phyloP scores from a whole-genome alignment of 1,139 yeast species.

The Saccharomyces hybrid region DNA sequence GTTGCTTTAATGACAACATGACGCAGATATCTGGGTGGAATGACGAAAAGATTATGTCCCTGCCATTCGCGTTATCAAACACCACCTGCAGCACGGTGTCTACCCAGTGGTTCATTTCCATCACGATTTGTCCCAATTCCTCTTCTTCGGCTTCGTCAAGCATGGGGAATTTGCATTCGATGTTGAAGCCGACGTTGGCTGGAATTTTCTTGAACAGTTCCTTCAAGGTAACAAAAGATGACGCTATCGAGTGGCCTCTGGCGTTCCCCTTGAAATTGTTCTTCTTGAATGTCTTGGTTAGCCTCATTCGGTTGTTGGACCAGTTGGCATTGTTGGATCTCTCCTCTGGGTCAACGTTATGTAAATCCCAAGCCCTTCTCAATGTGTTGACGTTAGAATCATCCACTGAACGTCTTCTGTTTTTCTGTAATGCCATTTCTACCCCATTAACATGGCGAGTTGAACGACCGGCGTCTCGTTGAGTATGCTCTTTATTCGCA shows the following conservation, averaged over 20 bases:
- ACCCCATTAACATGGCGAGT: background rate
- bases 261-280: constrained; percentile 88
- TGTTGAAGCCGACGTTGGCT: constrained; percentile 79
- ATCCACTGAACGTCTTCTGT: constrained; percentile 1
- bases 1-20: constrained; percentile 82
- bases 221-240: constrained; percentile 80
- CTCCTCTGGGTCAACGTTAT: constrained; percentile 4
- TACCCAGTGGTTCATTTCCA: constrained; percentile 80
- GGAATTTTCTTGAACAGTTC: constrained; percentile 82
- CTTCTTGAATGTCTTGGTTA: constrained; percentile 78
- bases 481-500: constrained; percentile 17
- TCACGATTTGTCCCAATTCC: constrained; percentile 77
- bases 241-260: constrained; percentile 84
- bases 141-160: constrained; percentile 85
- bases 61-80: constrained; percentile 67
- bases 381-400: constrained; percentile 2
- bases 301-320: constrained; percentile 62
- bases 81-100: constrained; percentile 77
- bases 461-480: background rate
- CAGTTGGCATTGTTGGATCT: constrained; percentile 17
- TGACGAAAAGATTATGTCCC: constrained; percentile 85
- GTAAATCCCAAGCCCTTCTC: constrained; percentile 5
- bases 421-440: background rate
- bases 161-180: constrained; percentile 94
- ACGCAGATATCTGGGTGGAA: constrained; percentile 93